Base-by-base conservation (phyloP, 2,329 filamentous ascomycete species). In the Triangularia setosa region DNA sequence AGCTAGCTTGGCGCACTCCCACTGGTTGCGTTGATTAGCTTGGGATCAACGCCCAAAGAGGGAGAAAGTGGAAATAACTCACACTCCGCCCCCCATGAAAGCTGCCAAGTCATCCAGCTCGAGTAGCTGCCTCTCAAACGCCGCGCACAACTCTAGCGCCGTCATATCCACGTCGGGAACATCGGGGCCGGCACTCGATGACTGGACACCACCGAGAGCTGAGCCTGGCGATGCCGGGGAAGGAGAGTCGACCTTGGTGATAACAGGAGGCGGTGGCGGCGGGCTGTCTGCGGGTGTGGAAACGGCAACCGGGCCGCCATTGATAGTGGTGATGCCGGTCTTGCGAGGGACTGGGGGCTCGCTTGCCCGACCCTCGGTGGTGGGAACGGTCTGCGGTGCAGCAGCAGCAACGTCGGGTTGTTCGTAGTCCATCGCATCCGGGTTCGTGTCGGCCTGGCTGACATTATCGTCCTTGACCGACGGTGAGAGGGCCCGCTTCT, bases 1-100 rank as follows among this genome's bases (percentile, higher is more conserved):
- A 21, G 4, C 40, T 48, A 48, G 18, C 40, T 48, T 11, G 40
- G 40, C n/a, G 40, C 40, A 21, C 18, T 48, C 40, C 40, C 40
- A 21, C 40, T 48, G n/a, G n/a, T 48, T 9, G 40, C n/a, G 4
- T 21, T 21, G n/a, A 14, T 48, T 48, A 48, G 40, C 40, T 21
- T 48, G n/a, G 7, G 35, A 14, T 48, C n/a, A n/a, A 40, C 33
- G 16, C 33, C 33, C 33, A 40, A 24, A 12, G 23, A 35, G 58
- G 40, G 40, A 53, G 25, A 63, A 60, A 65, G 62, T 52, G 55
- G 40, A 24, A 63, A 53, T 57, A 30, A 73, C 71, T 75, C 72
- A 87, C 67, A 87, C 84, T 65, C 84, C 84, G 21, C 84, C 84
- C 21, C 84, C 84, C 84, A 87, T 87, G 61, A 87, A 87, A 2